Evolutionary conservation across 225 moss, liverwort and hornwort species (phyloP), one percentile per base, ranked within the genome.

Genomic region (Sphagnum tenellum): DNA sequence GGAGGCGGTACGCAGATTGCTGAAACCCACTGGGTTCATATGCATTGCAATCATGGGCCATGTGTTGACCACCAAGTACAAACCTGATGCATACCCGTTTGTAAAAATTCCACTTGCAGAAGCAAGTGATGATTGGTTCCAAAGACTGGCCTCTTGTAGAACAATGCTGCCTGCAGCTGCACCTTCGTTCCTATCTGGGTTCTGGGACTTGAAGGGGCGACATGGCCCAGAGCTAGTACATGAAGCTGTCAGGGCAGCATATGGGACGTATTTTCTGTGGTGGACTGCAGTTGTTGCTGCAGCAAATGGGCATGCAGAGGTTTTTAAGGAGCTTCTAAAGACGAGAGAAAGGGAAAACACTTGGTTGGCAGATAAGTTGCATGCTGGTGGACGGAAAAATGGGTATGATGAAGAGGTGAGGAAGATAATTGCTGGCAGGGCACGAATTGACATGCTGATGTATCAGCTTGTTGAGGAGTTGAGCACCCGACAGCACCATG

Each of bases 391-490:
- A 7, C 8, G 47, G 4, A 47, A 62, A 57, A 47, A 55, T 53
- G 60, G 68, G 29, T 64, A 64, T 29, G 72, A 70, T 5, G 2
- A 10, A 2, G 80, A 80, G 64, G 75, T 56, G 55, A 77, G 64
- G 72, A 77, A 70, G 61, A 63, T 84, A 5, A 60, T 77, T 10
- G 29, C 60, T 48, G 77, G 65, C 1, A 69, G 83, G 60, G 72
- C 72, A 48, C 77, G 74, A 69, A 64, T 84, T 66, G 80, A 84
- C 66, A 80, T 80, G 29, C 61, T 84, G 9, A 73, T 84, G 73
- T 79, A 84, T 64, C 83, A 84, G 59, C 48, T 80, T 53, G 75
- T 84, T 63, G 83, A 84, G 50, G 80, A 84, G 56, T 77, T 79
- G 45, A 80, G 80, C 68, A 84, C 83, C 14, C 79, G 80, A 59